Evolutionary conservation across 2,329 filamentous ascomycete genomes (phyloP).

Genomic region (Aureobasidium subglaciale): DNA sequence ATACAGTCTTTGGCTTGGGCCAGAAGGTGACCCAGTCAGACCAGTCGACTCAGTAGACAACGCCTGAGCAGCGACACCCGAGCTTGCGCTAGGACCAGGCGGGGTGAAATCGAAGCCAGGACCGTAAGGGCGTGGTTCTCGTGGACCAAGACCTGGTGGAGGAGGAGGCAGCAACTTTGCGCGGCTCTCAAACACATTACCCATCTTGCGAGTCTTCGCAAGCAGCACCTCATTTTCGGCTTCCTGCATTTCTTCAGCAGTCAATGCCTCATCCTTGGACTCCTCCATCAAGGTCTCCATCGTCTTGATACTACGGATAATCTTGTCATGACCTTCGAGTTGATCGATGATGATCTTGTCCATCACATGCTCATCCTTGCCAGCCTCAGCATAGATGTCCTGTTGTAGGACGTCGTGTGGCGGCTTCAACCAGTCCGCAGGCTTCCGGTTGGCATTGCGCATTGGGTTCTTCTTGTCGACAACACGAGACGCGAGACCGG

Average conservation of each 20-base stretch:
- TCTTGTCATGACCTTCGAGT: slow-evolving; percentile 40
- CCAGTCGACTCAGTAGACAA: neutral
- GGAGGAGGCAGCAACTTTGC: neutral
- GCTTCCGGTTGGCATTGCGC: slow-evolving; percentile 53
- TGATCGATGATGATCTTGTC: slow-evolving; percentile 55
- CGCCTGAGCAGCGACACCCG: neutral
- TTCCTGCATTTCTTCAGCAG: slow-evolving; percentile 25
- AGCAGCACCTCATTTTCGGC: slow-evolving; percentile 23
- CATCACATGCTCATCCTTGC: slow-evolving; percentile 53
- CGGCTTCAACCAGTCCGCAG: slow-evolving; percentile 50
- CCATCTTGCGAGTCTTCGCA: neutral
- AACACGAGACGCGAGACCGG: slow-evolving; percentile 67
- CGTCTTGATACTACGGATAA: slow-evolving; percentile 34
- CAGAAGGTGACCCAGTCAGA: neutral
- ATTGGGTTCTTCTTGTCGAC: slow-evolving; percentile 75
- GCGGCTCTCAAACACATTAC: neutral
- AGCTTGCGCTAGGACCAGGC: too few species aligned
- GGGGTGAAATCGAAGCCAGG: neutral
- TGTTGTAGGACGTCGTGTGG: slow-evolving; percentile 48
- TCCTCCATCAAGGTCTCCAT: slow-evolving; percentile 30
- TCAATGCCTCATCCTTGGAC: slow-evolving; percentile 26
- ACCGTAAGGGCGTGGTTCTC: neutral
- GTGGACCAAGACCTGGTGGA: neutral
- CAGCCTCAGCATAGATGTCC: slow-evolving; percentile 42
- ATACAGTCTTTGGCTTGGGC: neutral